These are phyloP conservation scores for Sugiyamaella novakii DNA, from an alignment of 1,139 yeast species.

Conservation along the genomic window DNA sequence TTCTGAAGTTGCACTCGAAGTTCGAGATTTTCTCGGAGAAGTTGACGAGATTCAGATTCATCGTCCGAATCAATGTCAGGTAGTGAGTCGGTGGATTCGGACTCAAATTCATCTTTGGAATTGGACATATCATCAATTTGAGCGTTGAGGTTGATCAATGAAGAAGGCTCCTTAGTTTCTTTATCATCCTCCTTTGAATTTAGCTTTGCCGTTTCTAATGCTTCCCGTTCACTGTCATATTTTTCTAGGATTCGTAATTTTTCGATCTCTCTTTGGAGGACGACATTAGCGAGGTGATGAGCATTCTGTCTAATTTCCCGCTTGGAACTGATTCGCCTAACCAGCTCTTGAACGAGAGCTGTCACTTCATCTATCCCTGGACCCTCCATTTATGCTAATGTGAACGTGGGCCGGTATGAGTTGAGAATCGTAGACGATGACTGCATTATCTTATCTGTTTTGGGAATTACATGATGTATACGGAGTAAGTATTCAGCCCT, in stretches of 20 bases:
- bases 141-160: not conserved
- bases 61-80: slow-evolving; percentile 9
- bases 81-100: slow-evolving; percentile 8
- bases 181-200: too few species aligned
- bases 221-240: too few species aligned
- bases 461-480: too few species aligned
- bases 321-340: slow-evolving; percentile 24
- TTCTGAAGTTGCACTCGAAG: slow-evolving; percentile 35
- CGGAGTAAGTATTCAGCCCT: slow-evolving; percentile 3
- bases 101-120: not conserved
- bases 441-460: slow-evolving; percentile 5
- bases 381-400: too few species aligned
- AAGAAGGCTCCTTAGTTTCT: too few species aligned
- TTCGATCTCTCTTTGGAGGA: slow-evolving; percentile 27
- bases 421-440: too few species aligned
- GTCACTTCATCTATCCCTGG: slow-evolving; percentile 25
- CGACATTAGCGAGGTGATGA: slow-evolving; percentile 24
- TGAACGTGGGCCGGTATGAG: too few species aligned
- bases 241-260: slow-evolving; percentile 24
- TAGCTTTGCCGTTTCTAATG: too few species aligned
- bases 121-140: slow-evolving; percentile 1
- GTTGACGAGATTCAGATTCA: slow-evolving; percentile 17
- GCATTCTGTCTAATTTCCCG: slow-evolving; percentile 24
- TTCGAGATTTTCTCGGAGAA: slow-evolving; percentile 30
- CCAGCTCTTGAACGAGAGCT: slow-evolving; percentile 28